A percentile compares a stretch with the other conserved stretches of the same genome.
These are phyloP conservation scores for Corchorus olitorius DNA, from an alignment of 345 rosid genomes.

Conservation along the genomic window DNA sequence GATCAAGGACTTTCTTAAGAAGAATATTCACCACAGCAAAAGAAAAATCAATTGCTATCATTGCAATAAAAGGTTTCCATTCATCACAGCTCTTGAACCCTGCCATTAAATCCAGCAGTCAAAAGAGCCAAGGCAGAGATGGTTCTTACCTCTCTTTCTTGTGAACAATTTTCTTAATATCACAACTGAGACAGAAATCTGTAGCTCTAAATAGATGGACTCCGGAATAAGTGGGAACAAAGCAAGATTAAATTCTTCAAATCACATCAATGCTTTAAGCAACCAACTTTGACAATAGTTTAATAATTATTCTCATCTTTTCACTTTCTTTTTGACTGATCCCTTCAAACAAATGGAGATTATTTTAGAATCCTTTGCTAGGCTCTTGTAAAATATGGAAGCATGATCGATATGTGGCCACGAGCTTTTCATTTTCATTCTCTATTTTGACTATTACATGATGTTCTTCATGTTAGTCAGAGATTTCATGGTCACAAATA, in stretches of 20 bases:
- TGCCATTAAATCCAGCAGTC: slow-evolving; percentile 23
- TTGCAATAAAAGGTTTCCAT: slow-evolving; percentile 47
- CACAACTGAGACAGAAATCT: background rate
- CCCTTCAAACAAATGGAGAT: slow-evolving; percentile 31
- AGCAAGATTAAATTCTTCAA: slow-evolving; percentile 60
- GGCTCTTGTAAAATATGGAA: slow-evolving; percentile 18
- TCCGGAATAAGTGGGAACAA: slow-evolving; percentile 46
- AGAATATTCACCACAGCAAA: slow-evolving; percentile 60
- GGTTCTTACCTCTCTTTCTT: slow-evolving; percentile 1
- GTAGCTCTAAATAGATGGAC: slow-evolving; percentile 23
- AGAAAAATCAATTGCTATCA: slow-evolving; percentile 50
- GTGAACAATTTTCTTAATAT: background rate
- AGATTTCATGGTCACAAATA: background rate
- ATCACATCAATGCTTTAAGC: slow-evolving; percentile 57
- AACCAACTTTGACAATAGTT: slow-evolving; percentile 36
- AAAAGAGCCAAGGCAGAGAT: slow-evolving; percentile 6
- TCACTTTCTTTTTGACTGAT: slow-evolving; percentile 37
- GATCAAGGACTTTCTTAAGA: slow-evolving; percentile 57
- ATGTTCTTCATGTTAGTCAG: slow-evolving; percentile 1
- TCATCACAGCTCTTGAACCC: slow-evolving; percentile 26
- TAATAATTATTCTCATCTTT: slow-evolving; percentile 36
- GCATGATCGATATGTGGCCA: slow-evolving; percentile 33
- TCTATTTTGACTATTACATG: background rate
- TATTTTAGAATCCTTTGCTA: slow-evolving; percentile 21
- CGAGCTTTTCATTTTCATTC: slow-evolving; percentile 18